Base-by-base conservation (phyloP, 2,329 filamentous ascomycete genomes). In the Neophaeococcomyces mojaviensis region DNA sequence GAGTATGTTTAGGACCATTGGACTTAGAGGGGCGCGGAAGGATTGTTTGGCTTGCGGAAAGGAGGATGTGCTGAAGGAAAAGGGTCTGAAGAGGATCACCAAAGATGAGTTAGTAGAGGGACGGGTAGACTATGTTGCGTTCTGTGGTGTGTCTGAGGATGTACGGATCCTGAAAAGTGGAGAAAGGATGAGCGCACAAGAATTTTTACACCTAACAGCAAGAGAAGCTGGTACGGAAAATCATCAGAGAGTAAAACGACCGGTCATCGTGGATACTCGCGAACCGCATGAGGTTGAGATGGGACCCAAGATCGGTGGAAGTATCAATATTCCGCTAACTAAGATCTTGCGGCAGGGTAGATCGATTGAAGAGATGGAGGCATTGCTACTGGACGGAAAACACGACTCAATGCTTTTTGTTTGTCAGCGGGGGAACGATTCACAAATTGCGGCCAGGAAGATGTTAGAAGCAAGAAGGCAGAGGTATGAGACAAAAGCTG, bases 241-340 rank as follows among this genome's bases (percentile, higher is more conserved):
- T 15, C 3, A 10, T 8, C 30, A 10, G 20, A 19, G 18, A 19
- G 15, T 15, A 44, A 30, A 32, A 10, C 28, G 4, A 43, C 79
- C 83, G 44, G 59, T 86, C 1, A 66, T 96, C 2, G 64, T 97
- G 2, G 92, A 97, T 54, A 88, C 94, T 1, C 76, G 92, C 2
- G 88, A 94, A 55, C 79, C 79, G 57, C 85, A 88, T 22, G 87
- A 95, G 50, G 96, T 86, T 54, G 82, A 84, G 13, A 81, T 97
- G 36, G 88, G 84, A 52, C 16, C 53, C 1, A 81, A 74, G 50
- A 71, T 98, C 6, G 71, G 80, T 0, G 84, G 84, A 0, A 87
- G 86, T 20, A 67, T 94, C 41, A 96, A 71, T 42, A 60, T 72
- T 16, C 70, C 70, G 2, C 66, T 72, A 8, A 68, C 67, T 2